These are phyloP conservation scores for Isatis lusitanica DNA, from an alignment of 441 rosid genomes.

Conservation along the genomic window DNA sequence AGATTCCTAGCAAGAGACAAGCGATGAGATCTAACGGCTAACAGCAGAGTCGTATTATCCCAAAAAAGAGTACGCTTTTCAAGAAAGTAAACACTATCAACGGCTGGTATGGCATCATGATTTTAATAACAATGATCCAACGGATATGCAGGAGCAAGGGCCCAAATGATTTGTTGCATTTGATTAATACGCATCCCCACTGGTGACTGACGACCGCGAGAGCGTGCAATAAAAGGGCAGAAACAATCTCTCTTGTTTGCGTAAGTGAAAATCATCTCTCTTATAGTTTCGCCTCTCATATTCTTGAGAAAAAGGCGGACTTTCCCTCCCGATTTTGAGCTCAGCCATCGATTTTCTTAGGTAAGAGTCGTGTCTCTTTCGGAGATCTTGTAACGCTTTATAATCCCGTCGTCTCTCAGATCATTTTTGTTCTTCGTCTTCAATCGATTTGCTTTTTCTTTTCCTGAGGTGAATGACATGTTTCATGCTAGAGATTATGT, in stretches of 20 bases:
- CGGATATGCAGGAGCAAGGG: not conserved
- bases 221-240: conserved; percentile 24
- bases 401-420: not conserved
- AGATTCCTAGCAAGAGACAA: conserved; percentile 4
- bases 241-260: not conserved
- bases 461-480: not conserved
- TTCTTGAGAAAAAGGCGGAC: conserved; percentile 47
- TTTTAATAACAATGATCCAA: not conserved
- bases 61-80: no score
- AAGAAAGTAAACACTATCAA: not conserved
- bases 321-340: conserved; percentile 21
- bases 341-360: conserved; percentile 10
- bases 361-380: conserved; percentile 7
- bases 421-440: not conserved
- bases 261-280: not conserved
- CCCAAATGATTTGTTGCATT: not conserved
- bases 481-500: not conserved
- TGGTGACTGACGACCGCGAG: conserved; percentile 17
- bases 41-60: not conserved
- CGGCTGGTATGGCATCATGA: not conserved
- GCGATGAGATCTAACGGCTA: conserved; percentile 24
- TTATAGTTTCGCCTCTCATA: conserved; percentile 26
- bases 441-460: not conserved
- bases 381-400: conserved; percentile 10
- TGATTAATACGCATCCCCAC: not conserved